Evolutionary conservation across 1,139 yeast species (phyloP).

Genomic region (Suhomyces terraborum): DNA sequence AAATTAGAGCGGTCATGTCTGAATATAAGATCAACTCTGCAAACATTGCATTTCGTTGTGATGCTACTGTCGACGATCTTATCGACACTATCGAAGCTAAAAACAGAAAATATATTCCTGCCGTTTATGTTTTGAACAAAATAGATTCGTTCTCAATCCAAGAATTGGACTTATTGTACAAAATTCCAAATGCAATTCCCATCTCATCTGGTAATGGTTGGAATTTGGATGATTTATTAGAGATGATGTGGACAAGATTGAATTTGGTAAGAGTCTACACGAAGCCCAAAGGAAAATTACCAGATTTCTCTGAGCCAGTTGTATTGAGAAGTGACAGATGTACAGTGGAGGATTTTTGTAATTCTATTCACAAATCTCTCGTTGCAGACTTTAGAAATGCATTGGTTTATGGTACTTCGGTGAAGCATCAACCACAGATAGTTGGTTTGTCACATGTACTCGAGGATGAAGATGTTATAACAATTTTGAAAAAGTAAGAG

Average conservation of each 20-base stretch:
- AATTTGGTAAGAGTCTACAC: conserved; percentile 93
- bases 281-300: conserved; percentile 91
- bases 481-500: conserved; percentile 73
- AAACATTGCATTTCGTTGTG: conserved; percentile 95
- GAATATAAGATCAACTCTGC: conserved; percentile 96
- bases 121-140: conserved; percentile 89
- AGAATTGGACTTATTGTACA: conserved; percentile 83
- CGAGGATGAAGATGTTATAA: conserved; percentile 96
- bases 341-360: conserved; percentile 94
- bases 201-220: conserved; percentile 94
- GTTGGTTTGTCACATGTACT: conserved; percentile 83
- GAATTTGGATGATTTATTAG: conserved; percentile 93
- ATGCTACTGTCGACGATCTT: conserved; percentile 94
- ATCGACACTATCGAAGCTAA: conserved; percentile 92
- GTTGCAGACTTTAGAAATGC: conserved; percentile 94
- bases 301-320: conserved; percentile 94
- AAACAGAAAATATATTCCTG: conserved; percentile 91
- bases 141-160: conserved; percentile 93
- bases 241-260: conserved; percentile 91
- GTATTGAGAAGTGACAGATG: conserved; percentile 81
- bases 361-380: conserved; percentile 90
- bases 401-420: conserved; percentile 86
- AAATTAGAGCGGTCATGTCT: conserved; percentile 91
- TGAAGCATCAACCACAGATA: conserved; percentile 96
- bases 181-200: conserved; percentile 96